Base-by-base conservation (phyloP, 2,329 filamentous ascomycete species). In the Microdochium trichocladiopsis region DNA sequence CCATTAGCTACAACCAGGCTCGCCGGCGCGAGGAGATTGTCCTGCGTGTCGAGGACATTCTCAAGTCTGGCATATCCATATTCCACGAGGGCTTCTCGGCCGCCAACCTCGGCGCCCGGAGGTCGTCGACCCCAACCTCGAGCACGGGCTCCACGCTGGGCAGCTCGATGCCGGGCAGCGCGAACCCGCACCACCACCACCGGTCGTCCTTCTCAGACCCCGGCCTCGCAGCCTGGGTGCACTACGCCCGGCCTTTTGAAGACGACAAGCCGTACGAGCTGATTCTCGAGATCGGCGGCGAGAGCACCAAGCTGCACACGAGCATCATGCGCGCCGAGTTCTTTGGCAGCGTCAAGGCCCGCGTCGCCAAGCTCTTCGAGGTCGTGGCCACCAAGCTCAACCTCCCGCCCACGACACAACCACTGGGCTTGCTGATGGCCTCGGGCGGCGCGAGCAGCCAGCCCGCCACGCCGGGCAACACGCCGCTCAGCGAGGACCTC, bases 191-290 rank as follows among this genome's bases (percentile, higher is more conserved):
- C 33, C 33, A 45, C 41, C 3, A 45, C 41, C 3, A 3, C 41
- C 10, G 3, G 16, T 18, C 16, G 28, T 16, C 36, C 36, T 18
- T 18, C 6, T 18, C 41, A 12, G 41, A 45, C 5, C 41, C 41
- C 16, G 14, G 18, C 3, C 18, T 22, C n/a, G 41, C 6, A 21
- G 41, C 41, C n/a, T 88, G 82, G 75, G 83, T 95, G 25, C 82
- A 83, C 57, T 97, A 97, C 61, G 83, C 88, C 14, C 83, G 93
- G 5, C 93, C 93, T 0, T 95, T 86, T 61, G 84, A 90, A n/a
- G 91, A 96, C 66, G 83, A 89, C 51, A 76, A 76, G 22, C 71
- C 86, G 0, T 77, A 82, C 54, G 88, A 92, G 64, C 77, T 96
- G 22, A 77, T 97, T 24, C 72, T 96, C 2, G 90, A 97, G 66